These are phyloP conservation scores for Salix arbutifolia DNA, from an alignment of 345 rosid genomes.

Conservation along the genomic window DNA sequence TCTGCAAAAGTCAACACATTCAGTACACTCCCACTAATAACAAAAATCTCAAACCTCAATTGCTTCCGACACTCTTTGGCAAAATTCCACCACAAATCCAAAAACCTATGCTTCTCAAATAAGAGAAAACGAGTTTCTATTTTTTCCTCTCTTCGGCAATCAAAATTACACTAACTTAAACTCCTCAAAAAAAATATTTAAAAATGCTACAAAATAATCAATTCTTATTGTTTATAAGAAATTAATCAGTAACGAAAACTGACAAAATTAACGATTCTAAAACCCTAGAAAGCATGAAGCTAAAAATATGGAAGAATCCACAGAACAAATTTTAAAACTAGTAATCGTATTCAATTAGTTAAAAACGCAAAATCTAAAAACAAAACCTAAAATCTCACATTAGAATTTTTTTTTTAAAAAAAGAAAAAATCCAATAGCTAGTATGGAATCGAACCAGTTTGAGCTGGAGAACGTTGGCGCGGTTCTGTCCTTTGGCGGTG, in stretches of 20 bases:
- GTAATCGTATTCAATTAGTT: neutral
- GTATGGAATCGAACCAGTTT: constrained; percentile 53
- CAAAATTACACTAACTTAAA: neutral
- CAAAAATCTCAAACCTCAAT: neutral
- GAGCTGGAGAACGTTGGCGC: constrained; percentile 92
- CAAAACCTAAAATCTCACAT: neutral
- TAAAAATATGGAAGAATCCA: neutral
- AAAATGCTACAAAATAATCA: neutral
- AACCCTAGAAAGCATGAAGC: neutral
- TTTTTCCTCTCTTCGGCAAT: neutral
- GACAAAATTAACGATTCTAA: neutral
- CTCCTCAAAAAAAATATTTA: neutral
- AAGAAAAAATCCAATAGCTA: neutral
- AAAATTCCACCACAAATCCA: neutral
- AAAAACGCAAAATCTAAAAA: neutral
- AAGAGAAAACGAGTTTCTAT: neutral
- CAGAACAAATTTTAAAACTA: neutral
- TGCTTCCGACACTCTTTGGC: neutral
- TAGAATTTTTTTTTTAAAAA: neutral
- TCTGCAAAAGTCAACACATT: constrained; percentile 44
- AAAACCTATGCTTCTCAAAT: neutral
- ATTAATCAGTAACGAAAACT: neutral
- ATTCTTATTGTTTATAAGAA: neutral
- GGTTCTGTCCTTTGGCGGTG: constrained; percentile 79
- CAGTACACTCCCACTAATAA: neutral